phyloP scores from a whole-genome alignment of 2,329 filamentous ascomycete species.

The Colletotrichum tanaceti region DNA sequence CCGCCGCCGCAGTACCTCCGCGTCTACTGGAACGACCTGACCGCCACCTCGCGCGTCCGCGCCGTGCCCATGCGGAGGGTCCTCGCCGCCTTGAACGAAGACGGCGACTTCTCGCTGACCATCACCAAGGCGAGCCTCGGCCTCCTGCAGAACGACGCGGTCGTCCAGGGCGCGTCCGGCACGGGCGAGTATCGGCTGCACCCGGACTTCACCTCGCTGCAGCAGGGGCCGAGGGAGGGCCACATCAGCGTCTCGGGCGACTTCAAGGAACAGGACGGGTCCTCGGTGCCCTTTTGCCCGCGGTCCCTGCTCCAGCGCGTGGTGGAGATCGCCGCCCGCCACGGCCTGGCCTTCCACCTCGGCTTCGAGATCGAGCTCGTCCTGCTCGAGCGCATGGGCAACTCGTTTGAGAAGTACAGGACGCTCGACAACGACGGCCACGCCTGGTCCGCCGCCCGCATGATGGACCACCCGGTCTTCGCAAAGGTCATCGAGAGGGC shows the following conservation, averaged over 20 bases:
- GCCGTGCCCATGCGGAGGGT: conserved; percentile 74
- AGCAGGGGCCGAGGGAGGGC: conserved; percentile 66
- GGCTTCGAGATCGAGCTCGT: conserved; percentile 88
- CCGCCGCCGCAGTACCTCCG: conserved; percentile 74
- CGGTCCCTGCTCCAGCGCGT: conserved; percentile 70
- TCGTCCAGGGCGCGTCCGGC: conserved; percentile 64
- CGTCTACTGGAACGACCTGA: conserved; percentile 83
- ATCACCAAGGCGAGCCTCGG: conserved; percentile 74
- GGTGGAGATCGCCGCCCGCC: conserved; percentile 61
- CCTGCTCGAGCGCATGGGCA: conserved; percentile 66
- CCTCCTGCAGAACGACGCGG: conserved; percentile 74
- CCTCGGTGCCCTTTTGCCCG: conserved; percentile 69
- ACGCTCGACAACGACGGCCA: conserved; percentile 70
- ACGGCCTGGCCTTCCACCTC: conserved; percentile 70
- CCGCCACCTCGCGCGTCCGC: conserved; percentile 73
- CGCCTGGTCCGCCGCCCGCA: conserved; percentile 75
- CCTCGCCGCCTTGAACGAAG: conserved; percentile 56
- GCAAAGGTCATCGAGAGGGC: conserved; percentile 74
- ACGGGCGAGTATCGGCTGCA: conserved; percentile 75
- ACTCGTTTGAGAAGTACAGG: conserved; percentile 50
- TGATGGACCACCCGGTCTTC: conserved; percentile 68
- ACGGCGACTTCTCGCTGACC: conserved; percentile 62
- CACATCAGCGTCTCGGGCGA: conserved; percentile 76
- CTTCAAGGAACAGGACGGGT: conserved; percentile 69
- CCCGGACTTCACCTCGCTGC: conserved; percentile 74